These are phyloP conservation scores for Casuarina cunninghamiana DNA, from an alignment of 306 rosid species.

Conservation along the genomic window DNA sequence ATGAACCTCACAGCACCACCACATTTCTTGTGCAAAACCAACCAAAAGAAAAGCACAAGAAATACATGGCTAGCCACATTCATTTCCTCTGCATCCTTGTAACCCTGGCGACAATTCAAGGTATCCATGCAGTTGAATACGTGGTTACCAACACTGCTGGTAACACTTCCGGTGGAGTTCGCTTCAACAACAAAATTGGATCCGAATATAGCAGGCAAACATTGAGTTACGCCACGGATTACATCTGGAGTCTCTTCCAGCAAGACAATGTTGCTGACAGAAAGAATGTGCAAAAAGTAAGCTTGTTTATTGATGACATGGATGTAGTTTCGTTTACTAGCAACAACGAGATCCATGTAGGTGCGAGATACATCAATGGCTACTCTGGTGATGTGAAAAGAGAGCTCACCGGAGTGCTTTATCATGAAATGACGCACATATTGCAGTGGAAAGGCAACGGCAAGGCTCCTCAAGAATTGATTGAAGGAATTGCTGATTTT, in stretches of 20 bases:
- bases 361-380: neutral
- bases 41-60: too few relatives aligned
- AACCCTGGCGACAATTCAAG: too few relatives aligned
- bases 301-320: conserved; percentile 24
- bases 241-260: conserved; percentile 35
- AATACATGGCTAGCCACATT: too few relatives aligned
- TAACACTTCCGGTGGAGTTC: too few relatives aligned
- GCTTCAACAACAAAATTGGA: too few relatives aligned
- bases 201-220: conserved; percentile 1
- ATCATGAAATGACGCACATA: neutral
- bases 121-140: too few relatives aligned
- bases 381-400: conserved; percentile 23
- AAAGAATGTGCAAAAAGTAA: conserved; percentile 27
- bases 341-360: conserved; percentile 32
- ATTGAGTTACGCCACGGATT: conserved; percentile 27
- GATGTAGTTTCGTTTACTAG: conserved; percentile 27
- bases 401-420: conserved; percentile 35
- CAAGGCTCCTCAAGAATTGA: too few relatives aligned
- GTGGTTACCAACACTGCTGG: too few relatives aligned
- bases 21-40: neutral
- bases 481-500: neutral
- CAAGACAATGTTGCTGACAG: conserved; percentile 10
- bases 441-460: conserved; percentile 39
- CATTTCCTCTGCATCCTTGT: too few relatives aligned
- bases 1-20: neutral